Evolutionary conservation across 2,329 filamentous ascomycete genomes (phyloP), one percentile per base, ranked within the genome.

Genomic region (Blastomyces silverae): DNA sequence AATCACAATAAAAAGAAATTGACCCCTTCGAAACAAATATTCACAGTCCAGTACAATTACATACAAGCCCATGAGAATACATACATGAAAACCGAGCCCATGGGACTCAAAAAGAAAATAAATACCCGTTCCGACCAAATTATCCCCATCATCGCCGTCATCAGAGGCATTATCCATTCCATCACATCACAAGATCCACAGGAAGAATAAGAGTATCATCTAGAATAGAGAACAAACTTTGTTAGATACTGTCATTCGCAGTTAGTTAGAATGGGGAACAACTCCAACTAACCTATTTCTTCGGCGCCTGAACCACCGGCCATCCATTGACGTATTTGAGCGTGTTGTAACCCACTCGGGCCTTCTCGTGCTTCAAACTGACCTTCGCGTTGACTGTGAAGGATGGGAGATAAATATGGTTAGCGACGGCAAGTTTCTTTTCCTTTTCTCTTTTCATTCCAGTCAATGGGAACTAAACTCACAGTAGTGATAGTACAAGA

Each of bases 401-500:
- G 13, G 37, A 7, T 10, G 13, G n/a, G 42, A 31, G 15, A 25
- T 17, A 34, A 34, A 34, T 55, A 20, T 34, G 7, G 28, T 55
- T 17, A 20, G 25, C 25, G 28, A 55, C 31, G 6, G 8, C 3
- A 13, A 28, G 13, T 20, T 55, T 34, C 2, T 53, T 17, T 28
- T 53, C 5, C n/a, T n/a, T 20, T 7, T 20, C 22, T 31, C 7
- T 34, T 37, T 61, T 31, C 11, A 34, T 37, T 22, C 1, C 3
- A 34, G 15, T 5, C 20, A 48, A 48, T 20, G 25, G 37, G 15
- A n/a, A 39, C 17, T 34, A n/a, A 22, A 69, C 74, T 60, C 62
- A 75, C 74, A 65, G 50, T 77, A 79, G 68, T 79, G 76, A 67
- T 76, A 79, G 48, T 77, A 79, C 15, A 79, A 66, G 48, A 77